These are phyloP conservation scores for Bacidia rubella DNA, from an alignment of 495 filamentous ascomycete species.

Conservation along the genomic window DNA sequence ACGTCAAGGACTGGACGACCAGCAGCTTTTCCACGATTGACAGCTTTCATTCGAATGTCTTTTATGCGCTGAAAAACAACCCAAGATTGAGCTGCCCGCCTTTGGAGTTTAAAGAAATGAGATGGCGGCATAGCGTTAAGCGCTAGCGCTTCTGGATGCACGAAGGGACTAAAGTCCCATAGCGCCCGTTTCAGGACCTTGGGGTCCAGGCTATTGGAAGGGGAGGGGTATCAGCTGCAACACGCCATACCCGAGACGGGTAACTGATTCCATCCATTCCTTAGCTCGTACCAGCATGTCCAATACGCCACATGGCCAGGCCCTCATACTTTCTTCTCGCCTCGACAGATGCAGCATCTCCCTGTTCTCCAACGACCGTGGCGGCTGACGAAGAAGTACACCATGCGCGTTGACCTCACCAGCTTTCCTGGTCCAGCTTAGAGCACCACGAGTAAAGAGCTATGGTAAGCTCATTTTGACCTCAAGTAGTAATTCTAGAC, in stretches of 20 bases:
- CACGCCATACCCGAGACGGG: neutral
- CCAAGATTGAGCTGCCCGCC: neutral
- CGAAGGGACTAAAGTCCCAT: neutral
- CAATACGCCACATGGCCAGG: neutral
- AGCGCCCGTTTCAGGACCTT: neutral
- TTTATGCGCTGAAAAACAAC: neutral
- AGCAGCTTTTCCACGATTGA: neutral
- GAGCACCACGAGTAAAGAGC: no score
- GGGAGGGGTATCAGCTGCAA: neutral
- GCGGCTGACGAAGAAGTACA: no score
- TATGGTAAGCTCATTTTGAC: neutral
- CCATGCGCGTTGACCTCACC: neutral
- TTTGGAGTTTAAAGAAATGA: neutral
- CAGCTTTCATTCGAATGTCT: neutral
- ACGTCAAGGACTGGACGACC: neutral
- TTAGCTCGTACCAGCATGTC: neutral
- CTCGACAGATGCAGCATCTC: no score
- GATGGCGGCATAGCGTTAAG: slow-evolving; percentile 1
- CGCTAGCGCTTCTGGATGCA: neutral
- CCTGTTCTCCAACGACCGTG: no score
- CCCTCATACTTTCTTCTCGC: no score
- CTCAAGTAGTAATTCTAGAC: slow-evolving; percentile 2
- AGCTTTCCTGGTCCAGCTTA: no score
- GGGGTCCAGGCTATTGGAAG: neutral
- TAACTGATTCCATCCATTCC: neutral